These are phyloP conservation scores for Smittium mucronatum DNA, from an alignment of 371 early-diverging fungal genomes.

Conservation along the genomic window DNA sequence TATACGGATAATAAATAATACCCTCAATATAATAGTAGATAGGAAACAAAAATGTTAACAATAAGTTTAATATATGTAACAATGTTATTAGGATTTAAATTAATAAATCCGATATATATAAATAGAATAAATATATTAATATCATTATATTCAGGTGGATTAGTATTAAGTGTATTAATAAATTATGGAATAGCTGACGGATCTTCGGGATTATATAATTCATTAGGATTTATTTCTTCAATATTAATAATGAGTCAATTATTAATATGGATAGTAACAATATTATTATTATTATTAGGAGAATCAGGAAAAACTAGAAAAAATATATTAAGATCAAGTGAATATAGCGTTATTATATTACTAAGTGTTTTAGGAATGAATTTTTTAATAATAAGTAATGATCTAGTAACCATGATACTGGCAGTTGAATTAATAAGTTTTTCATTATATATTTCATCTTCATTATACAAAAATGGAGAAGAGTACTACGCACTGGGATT, in stretches of 20 bases:
- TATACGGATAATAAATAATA: slow-evolving; percentile 30
- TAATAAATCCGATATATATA: slow-evolving; percentile 3
- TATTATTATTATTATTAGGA: slow-evolving; percentile 21
- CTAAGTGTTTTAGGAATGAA: slow-evolving; percentile 31
- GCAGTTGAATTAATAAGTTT: slow-evolving; percentile 33
- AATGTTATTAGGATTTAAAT: slow-evolving; percentile 9
- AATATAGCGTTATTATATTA: slow-evolving; percentile 33
- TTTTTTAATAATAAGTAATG: slow-evolving; percentile 34
- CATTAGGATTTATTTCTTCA: slow-evolving; percentile 3
- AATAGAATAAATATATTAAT: slow-evolving; percentile 11
- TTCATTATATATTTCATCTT: slow-evolving; percentile 33
- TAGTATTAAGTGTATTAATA: slow-evolving; percentile 2
- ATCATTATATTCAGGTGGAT: slow-evolving; percentile 5
- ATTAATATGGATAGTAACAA: slow-evolving; percentile 18
- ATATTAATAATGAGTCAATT: slow-evolving; percentile 12
- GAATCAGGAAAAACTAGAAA: slow-evolving; percentile 33
- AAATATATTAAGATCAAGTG: slow-evolving; percentile 30
- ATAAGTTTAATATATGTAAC: slow-evolving; percentile 16
- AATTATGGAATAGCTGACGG: slow-evolving; percentile 2
- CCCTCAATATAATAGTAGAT: not conserved
- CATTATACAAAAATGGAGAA: slow-evolving; percentile 33
- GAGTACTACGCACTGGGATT: slow-evolving; percentile 17
- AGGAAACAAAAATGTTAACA: slow-evolving; percentile 14
- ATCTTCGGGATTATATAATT: slow-evolving; percentile 5
- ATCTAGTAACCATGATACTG: slow-evolving; percentile 27